phyloP scores from a whole-genome alignment of 1,139 yeast genomes.

The Martiniozyma asiatica region DNA sequence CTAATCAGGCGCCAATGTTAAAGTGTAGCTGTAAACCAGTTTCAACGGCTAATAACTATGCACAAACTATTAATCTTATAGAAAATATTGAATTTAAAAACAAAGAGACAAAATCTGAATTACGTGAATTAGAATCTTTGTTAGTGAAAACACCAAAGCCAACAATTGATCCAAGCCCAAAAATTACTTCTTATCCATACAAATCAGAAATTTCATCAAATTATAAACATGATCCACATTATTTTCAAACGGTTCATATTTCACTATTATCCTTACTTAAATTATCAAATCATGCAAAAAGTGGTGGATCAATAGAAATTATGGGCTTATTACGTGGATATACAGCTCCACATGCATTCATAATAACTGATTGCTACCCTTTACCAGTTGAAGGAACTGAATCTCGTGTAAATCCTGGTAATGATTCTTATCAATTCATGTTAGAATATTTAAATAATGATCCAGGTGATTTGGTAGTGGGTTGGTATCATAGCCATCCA shows the following conservation, averaged over 20 bases:
- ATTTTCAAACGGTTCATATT: slow-evolving; percentile 54
- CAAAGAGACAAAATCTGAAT: too few species aligned
- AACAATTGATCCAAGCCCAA: too few species aligned
- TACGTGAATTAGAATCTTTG: too few species aligned
- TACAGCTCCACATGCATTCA: slow-evolving; percentile 42
- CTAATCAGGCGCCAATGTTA: too few species aligned
- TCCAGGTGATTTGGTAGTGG: slow-evolving; percentile 60
- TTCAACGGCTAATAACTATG: too few species aligned
- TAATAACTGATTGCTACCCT: slow-evolving; percentile 74
- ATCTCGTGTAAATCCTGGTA: slow-evolving; percentile 87
- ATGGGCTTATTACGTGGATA: slow-evolving; percentile 94
- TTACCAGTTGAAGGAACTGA: slow-evolving; percentile 95
- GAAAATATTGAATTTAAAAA: too few species aligned
- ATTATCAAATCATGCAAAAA: slow-evolving; percentile 72
- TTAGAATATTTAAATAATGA: slow-evolving; percentile 58
- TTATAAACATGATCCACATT: slow-evolving; percentile 48
- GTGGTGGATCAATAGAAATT: slow-evolving; percentile 84
- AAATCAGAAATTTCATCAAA: too few species aligned
- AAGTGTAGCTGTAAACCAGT: too few species aligned
- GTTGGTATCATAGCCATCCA: slow-evolving; percentile 96
- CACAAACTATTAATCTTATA: too few species aligned
- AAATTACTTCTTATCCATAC: too few species aligned
- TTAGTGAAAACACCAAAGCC: too few species aligned
- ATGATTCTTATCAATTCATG: slow-evolving; percentile 92
- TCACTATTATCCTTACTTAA: slow-evolving; percentile 69